Base-by-base conservation (phyloP, 345 rosid species). In the Sonneratia alba region DNA sequence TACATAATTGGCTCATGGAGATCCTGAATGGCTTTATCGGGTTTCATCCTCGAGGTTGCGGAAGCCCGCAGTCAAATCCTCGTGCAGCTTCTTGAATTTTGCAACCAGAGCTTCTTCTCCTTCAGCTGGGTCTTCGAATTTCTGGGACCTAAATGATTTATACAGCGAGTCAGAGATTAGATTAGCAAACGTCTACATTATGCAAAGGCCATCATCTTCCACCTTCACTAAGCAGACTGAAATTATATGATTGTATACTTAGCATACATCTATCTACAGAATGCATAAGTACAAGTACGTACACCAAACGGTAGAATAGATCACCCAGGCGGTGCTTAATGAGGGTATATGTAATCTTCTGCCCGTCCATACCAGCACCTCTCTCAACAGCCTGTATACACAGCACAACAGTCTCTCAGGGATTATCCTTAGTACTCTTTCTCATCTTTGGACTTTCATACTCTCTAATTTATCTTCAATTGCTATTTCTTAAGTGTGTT, bases 341-440 rank as follows among this genome's bases (percentile, higher is more conserved):
- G 56, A 92, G 93, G 67, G 80, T 83, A 88, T 96, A 92, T 19
- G 89, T 83, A 71, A 96, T 96, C 91, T 91, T 96, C 87, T 92
- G 96, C 63, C 98, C 97, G 74, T 96, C 99, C 98, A 96, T 92
- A 56, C 99, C 97, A 67, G 98, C 98, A 68, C 80, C 99, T 82
- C 85, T 92, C 85, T 96, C 98, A 48, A 96, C 99, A 51, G 97
- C 91, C 99, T 96, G 86, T 73, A 80, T 11, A 68, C 24, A 14
- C 36, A 43, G 36, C 49, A 19, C 49, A 48, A 12, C 18, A 21
- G n/a, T 11, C 3, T 43, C 21, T 62, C 66, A 62, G 66, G 38
- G 13, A 59, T 62, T 27, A 27, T 27, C 66, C 36, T 1, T 27
- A 14, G 13, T 19, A 9, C 32, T 27, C 9, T 61, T 42, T 8